phyloP scores from a whole-genome alignment of 1,139 yeast genomes.

The Taphrina wiesneri region DNA sequence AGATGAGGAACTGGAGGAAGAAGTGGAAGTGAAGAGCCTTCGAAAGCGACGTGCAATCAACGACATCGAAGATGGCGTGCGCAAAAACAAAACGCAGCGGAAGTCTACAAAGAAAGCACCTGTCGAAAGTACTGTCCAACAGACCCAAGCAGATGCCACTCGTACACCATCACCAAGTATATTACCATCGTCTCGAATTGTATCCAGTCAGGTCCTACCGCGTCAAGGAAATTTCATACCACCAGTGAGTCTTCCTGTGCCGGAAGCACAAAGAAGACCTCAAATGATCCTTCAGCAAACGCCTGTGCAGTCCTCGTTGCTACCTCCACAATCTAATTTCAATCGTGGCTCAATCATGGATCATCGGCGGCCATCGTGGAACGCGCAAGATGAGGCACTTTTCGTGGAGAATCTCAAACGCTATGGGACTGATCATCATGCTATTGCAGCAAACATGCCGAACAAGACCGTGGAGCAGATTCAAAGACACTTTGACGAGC shows the following conservation, averaged over 20 bases:
- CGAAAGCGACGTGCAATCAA: conserved; percentile 16
- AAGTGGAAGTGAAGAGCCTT: conserved; percentile 9
- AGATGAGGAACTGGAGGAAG: conserved; percentile 18
- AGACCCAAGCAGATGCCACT: neutral
- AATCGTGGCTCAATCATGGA: neutral
- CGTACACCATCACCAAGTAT: neutral
- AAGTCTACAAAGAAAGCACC: conserved; percentile 3
- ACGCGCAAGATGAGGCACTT: conserved; percentile 38
- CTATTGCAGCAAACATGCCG: conserved; percentile 17
- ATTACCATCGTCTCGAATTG: neutral
- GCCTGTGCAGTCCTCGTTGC: neutral
- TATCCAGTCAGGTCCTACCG: neutral
- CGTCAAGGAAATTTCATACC: neutral
- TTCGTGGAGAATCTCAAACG: conserved; percentile 16
- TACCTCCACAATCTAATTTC: neutral
- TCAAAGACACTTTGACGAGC: conserved; percentile 21
- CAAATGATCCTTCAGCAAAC: neutral
- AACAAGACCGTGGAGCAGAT: conserved; percentile 22
- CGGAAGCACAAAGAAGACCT: neutral
- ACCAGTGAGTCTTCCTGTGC: neutral
- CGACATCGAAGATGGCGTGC: conserved; percentile 1
- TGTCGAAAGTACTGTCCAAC: neutral
- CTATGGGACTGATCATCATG: conserved; percentile 11
- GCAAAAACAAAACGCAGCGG: neutral
- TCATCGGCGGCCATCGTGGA: conserved; percentile 13